Evolutionary conservation across 1,284 basidiomycete genomes (phyloP).

Genomic region (Apiotrichum domesticum): DNA sequence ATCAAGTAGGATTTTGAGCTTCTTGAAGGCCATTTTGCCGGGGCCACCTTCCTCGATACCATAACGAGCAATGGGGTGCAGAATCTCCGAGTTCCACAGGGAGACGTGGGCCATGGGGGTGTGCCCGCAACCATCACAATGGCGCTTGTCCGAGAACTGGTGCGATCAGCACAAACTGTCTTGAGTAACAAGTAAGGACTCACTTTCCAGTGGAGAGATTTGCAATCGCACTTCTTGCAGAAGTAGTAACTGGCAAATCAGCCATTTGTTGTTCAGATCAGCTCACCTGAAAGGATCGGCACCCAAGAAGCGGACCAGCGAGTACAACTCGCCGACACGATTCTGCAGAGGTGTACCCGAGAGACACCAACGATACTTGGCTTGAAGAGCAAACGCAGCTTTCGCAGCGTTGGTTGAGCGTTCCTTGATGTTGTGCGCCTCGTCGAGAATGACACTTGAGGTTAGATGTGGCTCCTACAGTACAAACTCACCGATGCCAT

Average conservation of each 20-base stretch:
- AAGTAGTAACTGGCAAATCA: constrained; percentile 65
- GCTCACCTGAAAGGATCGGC: constrained; percentile 67
- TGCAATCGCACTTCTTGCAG: constrained; percentile 62
- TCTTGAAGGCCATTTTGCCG: constrained; percentile 78
- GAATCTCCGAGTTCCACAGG: constrained; percentile 65
- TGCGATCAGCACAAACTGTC: constrained; percentile 14
- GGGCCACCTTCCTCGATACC: constrained; percentile 58
- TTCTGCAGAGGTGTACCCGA: constrained; percentile 98
- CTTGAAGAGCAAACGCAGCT: constrained; percentile 80
- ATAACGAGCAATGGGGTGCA: constrained; percentile 84
- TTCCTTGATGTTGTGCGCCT: constrained; percentile 98
- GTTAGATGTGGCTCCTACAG: constrained; percentile 56
- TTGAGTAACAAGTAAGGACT: constrained; percentile 21
- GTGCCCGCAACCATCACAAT: constrained; percentile 87
- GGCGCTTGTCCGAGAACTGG: constrained; percentile 68
- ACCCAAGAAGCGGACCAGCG: constrained; percentile 80
- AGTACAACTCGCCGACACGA: constrained; percentile 95
- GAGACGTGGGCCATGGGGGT: constrained; percentile 87
- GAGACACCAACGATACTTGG: constrained; percentile 86
- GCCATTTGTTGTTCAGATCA: not conserved
- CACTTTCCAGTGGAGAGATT: constrained; percentile 52
- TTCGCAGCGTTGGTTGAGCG: constrained; percentile 92
- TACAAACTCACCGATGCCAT: constrained; percentile 84
- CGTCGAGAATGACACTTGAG: constrained; percentile 59
- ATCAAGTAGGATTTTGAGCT: constrained; percentile 80